Percentiles rank a stretch among this genome's conserved stretches.
phyloP scores from a whole-genome alignment of 2,329 filamentous ascomycete genomes.

The Myriosclerotinia curreyana region DNA sequence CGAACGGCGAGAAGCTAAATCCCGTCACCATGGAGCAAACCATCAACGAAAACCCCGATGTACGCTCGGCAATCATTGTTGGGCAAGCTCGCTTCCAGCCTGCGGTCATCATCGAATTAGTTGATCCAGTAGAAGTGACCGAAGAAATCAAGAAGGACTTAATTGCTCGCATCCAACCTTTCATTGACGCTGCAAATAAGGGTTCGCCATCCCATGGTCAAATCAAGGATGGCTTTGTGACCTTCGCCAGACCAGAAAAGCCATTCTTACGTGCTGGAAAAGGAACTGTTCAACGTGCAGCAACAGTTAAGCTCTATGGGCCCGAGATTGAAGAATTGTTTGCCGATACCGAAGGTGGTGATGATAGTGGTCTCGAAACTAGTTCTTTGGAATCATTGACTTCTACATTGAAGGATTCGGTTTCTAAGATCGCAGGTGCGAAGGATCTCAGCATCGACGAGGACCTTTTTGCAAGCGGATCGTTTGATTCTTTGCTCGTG shows the following conservation, averaged over 20 bases:
- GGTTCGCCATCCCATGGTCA: constrained; percentile 17
- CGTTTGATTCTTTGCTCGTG: constrained; percentile 20
- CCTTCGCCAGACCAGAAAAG: constrained; percentile 19
- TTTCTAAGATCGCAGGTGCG: constrained; percentile 11
- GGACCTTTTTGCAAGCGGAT: constrained; percentile 19
- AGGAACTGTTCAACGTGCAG: constrained; percentile 22
- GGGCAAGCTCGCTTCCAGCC: constrained; percentile 30
- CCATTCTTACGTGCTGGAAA: constrained; percentile 24
- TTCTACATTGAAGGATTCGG: constrained; percentile 4
- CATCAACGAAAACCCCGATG: constrained; percentile 8
- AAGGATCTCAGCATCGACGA: constrained; percentile 1
- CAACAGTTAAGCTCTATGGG: constrained; percentile 19
- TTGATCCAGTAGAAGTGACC: not conserved
- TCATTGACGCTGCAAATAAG: constrained; percentile 21
- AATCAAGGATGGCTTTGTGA: constrained; percentile 11
- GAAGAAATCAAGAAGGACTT: constrained; percentile 7
- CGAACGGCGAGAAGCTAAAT: constrained; percentile 44
- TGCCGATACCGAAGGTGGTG: not conserved
- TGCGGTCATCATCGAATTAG: constrained; percentile 25
- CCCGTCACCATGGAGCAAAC: constrained; percentile 16
- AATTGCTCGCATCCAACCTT: constrained; percentile 31
- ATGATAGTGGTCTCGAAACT: constrained; percentile 5
- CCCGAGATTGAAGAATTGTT: constrained; percentile 24
- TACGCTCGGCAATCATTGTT: constrained; percentile 17
- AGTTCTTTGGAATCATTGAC: constrained; percentile 5